phyloP scores from a whole-genome alignment of 2,329 filamentous ascomycete species.

The Curvularia verruculosa region DNA sequence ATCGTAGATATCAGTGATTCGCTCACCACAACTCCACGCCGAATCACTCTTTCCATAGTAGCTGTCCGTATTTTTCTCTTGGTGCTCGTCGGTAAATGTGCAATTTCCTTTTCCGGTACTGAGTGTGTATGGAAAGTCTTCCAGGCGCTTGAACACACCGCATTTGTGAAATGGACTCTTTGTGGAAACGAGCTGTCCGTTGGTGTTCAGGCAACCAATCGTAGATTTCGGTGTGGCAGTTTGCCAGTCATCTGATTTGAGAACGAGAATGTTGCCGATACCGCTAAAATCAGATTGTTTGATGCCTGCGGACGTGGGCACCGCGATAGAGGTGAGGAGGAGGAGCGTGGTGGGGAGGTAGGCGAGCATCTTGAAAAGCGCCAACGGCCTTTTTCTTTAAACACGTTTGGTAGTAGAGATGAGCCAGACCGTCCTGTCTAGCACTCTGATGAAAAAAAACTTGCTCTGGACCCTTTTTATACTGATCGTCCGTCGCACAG shows the following conservation, averaged over 20 bases:
- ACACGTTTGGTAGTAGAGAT: background rate
- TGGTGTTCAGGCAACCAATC: conserved; percentile 37
- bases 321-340: conserved; percentile 13
- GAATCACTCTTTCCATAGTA: conserved; percentile 33
- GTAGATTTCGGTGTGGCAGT: conserved; percentile 29
- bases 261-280: conserved; percentile 38
- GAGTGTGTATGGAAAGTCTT: conserved; percentile 37
- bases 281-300: conserved; percentile 39
- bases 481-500: background rate
- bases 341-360: conserved; percentile 15
- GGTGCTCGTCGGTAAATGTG: conserved; percentile 37
- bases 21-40: conserved; percentile 37
- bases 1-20: conserved; percentile 31
- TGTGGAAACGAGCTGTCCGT: conserved; percentile 32
- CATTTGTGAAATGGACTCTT: conserved; percentile 19
- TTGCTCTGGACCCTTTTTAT: background rate
- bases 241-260: conserved; percentile 37
- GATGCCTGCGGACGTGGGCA: conserved; percentile 23
- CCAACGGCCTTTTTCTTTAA: background rate
- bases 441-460: background rate
- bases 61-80: conserved; percentile 40
- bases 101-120: conserved; percentile 39
- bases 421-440: background rate
- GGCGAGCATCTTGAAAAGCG: conserved; percentile 13
- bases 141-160: conserved; percentile 30